Conservation (phyloP, 2,329 filamentous ascomycete species). For the Calonectria pteridis region DNA sequence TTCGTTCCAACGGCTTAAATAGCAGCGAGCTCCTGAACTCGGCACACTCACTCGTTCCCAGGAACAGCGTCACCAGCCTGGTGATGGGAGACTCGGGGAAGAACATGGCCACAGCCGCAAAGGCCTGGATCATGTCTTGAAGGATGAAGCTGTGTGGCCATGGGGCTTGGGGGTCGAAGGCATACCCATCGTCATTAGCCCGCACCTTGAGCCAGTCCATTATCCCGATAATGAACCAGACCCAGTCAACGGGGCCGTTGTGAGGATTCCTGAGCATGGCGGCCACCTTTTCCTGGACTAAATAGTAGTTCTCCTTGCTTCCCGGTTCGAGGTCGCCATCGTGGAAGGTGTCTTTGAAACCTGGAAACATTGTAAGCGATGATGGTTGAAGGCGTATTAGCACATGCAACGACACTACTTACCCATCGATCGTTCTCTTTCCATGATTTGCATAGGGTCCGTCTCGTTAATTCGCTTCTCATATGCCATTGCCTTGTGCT, state of each 20-base stretch:
- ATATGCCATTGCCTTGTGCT: slow-evolving; percentile 13
- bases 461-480: slow-evolving; percentile 14
- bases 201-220: slow-evolving; percentile 40
- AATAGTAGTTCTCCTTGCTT: slow-evolving; percentile 29
- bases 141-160: slow-evolving; percentile 45
- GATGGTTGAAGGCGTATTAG: background rate
- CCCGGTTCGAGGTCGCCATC: slow-evolving; percentile 44
- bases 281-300: slow-evolving; percentile 35
- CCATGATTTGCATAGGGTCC: slow-evolving; percentile 40
- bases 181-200: slow-evolving; percentile 34
- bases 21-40: slow-evolving; percentile 33
- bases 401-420: background rate
- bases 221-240: slow-evolving; percentile 39
- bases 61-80: slow-evolving; percentile 30
- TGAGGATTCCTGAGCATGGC: slow-evolving; percentile 30
- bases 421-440: slow-evolving; percentile 41
- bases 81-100: slow-evolving; percentile 34
- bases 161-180: slow-evolving; percentile 26
- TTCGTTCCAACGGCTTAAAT: slow-evolving; percentile 38
- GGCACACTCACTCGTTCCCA: slow-evolving; percentile 32
- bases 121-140: slow-evolving; percentile 42
- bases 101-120: slow-evolving; percentile 44
- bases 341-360: slow-evolving; percentile 45
- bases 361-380: slow-evolving; percentile 17
- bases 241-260: slow-evolving; percentile 36